These are phyloP conservation scores for Trichoderma simmonsii DNA, from an alignment of 2,329 filamentous ascomycete genomes.

Conservation along the genomic window DNA sequence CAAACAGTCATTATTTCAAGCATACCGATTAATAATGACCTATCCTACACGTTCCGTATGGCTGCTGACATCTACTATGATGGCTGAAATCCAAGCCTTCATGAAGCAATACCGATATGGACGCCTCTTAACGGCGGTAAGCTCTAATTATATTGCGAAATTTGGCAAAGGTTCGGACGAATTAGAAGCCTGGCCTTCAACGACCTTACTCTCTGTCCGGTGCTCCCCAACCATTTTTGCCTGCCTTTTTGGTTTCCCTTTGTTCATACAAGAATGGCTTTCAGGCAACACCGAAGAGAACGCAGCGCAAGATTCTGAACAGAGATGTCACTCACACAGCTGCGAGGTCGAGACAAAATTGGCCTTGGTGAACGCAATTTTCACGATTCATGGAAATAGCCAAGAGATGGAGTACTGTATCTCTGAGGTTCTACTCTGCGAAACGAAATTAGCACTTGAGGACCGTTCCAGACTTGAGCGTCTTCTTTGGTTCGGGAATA, in stretches of 20 bases:
- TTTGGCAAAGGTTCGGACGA: not conserved
- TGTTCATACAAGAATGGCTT: not conserved
- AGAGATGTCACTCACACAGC: not conserved
- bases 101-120: not conserved
- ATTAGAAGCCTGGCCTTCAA: not conserved
- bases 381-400: not conserved
- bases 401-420: not conserved
- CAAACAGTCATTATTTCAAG: not conserved
- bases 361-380: not conserved
- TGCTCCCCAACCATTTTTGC: not conserved
- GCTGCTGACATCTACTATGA: not conserved
- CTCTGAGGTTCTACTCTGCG: not conserved
- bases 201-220: not conserved
- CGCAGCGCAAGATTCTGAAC: not conserved
- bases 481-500: not conserved
- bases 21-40: not conserved
- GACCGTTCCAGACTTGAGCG: not conserved
- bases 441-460: not conserved
- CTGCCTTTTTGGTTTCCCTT: not conserved
- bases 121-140: not conserved
- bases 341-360: not conserved
- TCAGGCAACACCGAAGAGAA: not conserved
- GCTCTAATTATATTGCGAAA: not conserved
- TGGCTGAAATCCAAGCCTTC: not conserved
- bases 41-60: not conserved